Evolutionary conservation across 2,329 filamentous ascomycete genomes (phyloP).

Genomic region (Claviceps quebecensis): DNA sequence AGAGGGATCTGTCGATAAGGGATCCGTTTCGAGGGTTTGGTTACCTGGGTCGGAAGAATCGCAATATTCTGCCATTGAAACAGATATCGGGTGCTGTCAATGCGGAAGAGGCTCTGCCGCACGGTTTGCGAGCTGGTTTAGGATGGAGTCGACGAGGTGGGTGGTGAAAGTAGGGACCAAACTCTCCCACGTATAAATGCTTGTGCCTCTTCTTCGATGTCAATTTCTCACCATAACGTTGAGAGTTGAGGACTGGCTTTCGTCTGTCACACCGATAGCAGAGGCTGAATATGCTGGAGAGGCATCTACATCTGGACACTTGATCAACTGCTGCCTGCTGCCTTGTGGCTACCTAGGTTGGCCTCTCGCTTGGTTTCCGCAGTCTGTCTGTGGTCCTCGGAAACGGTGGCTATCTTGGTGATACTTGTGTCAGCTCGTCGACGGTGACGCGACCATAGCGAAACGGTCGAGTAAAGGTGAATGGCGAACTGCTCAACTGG

Average conservation of each 20-base stretch:
- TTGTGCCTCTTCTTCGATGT: background rate
- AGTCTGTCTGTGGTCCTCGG: background rate
- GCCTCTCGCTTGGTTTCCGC: too few species aligned
- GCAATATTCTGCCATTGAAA: slow-evolving; percentile 1
- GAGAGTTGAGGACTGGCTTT: background rate
- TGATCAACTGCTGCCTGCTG: background rate
- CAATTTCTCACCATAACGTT: background rate
- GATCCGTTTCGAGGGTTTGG: slow-evolving; percentile 14
- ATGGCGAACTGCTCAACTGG: background rate
- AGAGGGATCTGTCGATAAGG: slow-evolving; percentile 55
- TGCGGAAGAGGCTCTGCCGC: background rate
- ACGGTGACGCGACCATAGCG: background rate
- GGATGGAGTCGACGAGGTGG: background rate
- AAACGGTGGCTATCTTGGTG: background rate
- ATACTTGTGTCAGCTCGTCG: background rate
- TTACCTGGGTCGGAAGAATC: background rate
- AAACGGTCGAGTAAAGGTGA: background rate
- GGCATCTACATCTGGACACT: background rate
- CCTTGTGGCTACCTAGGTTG: background rate
- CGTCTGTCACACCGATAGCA: background rate
- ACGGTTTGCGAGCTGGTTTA: background rate
- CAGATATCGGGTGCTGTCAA: background rate
- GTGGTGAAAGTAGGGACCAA: background rate
- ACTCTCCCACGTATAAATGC: background rate
- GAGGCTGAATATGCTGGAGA: background rate